These are phyloP conservation scores for Ocimum tenuiflorum DNA, from an alignment of 257 asterid species.

Conservation along the genomic window DNA sequence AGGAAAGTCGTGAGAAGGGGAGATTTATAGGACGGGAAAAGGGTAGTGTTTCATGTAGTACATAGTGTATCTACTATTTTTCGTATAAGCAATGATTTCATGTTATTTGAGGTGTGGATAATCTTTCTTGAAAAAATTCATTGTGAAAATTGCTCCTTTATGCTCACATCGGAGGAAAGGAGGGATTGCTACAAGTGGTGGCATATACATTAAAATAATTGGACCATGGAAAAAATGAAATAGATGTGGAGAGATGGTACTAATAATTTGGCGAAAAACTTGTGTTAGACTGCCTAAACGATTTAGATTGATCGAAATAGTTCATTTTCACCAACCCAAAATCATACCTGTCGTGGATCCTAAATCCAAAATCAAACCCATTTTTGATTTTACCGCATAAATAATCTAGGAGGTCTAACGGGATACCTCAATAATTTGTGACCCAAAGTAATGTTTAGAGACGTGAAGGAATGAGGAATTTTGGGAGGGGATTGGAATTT, in stretches of 20 bases:
- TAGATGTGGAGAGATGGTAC: background rate
- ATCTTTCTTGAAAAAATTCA: constrained; percentile 10
- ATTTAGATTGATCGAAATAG: no score
- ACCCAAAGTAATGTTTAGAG: constrained; percentile 22
- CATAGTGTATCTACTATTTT: background rate
- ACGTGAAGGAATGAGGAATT: constrained; percentile 25
- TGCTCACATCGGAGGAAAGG: constrained; percentile 30
- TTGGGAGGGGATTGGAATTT: constrained; percentile 8
- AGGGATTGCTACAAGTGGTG: constrained; percentile 13
- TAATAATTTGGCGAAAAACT: no score
- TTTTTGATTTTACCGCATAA: no score
- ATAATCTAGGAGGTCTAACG: no score
- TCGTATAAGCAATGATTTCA: no score
- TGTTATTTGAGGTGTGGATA: constrained; percentile 26
- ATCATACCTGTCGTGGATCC: no score
- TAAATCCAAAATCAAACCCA: no score
- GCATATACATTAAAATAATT: constrained; percentile 16
- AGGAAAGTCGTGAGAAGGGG: constrained; percentile 29
- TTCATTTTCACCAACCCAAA: no score
- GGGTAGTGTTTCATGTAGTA: no score
- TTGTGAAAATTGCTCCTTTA: background rate
- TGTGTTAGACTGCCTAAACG: no score
- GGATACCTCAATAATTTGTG: constrained; percentile 18
- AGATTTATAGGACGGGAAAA: constrained; percentile 66
- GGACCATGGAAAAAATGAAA: constrained; percentile 1